Base-by-base conservation (phyloP, 1,139 yeast species). In the Geotrichum aggregatum region DNA sequence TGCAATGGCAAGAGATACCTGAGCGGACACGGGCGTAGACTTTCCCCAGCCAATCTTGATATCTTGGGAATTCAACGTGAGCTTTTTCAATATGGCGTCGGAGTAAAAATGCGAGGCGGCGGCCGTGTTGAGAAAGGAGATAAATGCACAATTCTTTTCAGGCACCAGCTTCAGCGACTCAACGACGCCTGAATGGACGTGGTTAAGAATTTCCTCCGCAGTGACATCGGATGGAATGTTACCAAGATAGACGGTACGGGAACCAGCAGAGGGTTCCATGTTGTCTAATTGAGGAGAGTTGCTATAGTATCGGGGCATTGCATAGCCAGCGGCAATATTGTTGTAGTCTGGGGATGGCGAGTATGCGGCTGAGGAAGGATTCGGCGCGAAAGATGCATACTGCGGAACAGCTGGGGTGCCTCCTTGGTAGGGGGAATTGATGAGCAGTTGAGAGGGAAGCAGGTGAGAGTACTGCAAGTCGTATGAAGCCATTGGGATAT, bases 151-250 rank as follows among this genome's bases (percentile, higher is more conserved):
- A 63, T 63, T 59, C 75, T 77, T 79, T 44, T 78, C 80, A 1
- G 81, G 77, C 16, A 78, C 64, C 54, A 74, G 72, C 54, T 75
- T 72, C 56, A 74, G 83, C 55, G 81, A 82, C 71, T 92, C 98
- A 55, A 92, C 81, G 19, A 89, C 83, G 22, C 98, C 98, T 30
- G 95, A 84, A 61, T 95, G 80, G 30, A 92, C 96, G 66, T 87
- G 92, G 66, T 88, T 92, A 63, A 92, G 75, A 52, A 92, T 72
- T 63, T 88, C 96, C 62, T 85, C 83, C 3, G 94, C 82, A 28
- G 89, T 80, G 54, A 89, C 76, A 58, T 84, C 87, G n/a, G 77
- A 71, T 0, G 98, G 97, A 43, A 92, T 78, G 65, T 88, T 89
- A 11, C 97, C 97, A 61, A 92, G 74, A 66, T 89, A 88, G 6